Percentiles rank a stretch among this genome's conserved stretches.
Evolutionary conservation across 2,329 filamentous ascomycete species (phyloP).

Genomic region (Leptographium wingfieldii): DNA sequence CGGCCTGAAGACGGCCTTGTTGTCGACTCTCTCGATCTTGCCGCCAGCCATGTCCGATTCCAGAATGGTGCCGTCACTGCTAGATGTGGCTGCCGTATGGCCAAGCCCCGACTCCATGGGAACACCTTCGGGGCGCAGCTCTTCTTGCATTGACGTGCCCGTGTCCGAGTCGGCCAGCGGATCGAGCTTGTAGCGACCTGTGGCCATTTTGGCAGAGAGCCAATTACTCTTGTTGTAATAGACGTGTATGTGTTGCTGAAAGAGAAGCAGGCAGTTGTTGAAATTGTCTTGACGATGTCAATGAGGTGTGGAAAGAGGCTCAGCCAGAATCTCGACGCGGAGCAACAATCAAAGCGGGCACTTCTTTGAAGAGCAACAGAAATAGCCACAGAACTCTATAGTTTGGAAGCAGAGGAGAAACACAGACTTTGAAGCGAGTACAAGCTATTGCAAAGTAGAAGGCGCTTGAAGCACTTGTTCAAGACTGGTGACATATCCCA

Average conservation of each 20-base stretch:
- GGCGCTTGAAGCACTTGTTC: too few species aligned
- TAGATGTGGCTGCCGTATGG: background rate
- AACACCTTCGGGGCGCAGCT: background rate
- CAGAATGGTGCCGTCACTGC: background rate
- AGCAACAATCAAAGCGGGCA: background rate
- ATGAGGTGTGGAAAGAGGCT: background rate
- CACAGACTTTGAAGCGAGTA: too few species aligned
- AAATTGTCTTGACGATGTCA: background rate
- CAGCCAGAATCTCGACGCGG: background rate
- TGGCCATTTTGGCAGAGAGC: background rate
- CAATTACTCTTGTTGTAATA: background rate
- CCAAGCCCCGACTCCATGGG: too few species aligned
- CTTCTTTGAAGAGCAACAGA: background rate
- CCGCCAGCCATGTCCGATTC: slow-evolving; percentile 4
- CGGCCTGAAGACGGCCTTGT: slow-evolving; percentile 19
- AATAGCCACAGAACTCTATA: too few species aligned
- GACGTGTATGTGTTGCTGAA: background rate
- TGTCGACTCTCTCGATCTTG: slow-evolving; percentile 10
- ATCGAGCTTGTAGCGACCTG: background rate
- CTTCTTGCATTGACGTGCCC: background rate
- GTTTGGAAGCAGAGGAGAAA: too few species aligned
- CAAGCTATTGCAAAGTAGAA: too few species aligned
- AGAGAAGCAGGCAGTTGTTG: background rate
- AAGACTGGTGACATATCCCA: background rate
- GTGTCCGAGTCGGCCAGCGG: slow-evolving; percentile 1